phyloP scores from a whole-genome alignment of 192 early-diverging fungal species.

The Chytriomyces confervae region DNA sequence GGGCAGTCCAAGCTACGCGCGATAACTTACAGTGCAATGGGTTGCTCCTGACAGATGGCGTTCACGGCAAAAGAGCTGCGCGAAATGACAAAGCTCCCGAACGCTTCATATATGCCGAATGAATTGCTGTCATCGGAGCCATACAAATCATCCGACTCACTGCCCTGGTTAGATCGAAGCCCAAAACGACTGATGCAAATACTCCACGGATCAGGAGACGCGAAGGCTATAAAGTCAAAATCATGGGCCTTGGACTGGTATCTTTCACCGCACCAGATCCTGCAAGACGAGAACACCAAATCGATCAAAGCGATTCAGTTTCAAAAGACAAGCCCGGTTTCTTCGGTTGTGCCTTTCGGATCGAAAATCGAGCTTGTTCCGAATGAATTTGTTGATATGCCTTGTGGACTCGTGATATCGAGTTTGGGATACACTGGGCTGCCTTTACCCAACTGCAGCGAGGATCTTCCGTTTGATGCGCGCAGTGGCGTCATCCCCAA shows the following conservation, averaged over 20 bases:
- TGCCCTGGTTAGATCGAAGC: slow-evolving; percentile 55
- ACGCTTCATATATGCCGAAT: slow-evolving; percentile 37
- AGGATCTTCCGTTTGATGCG: slow-evolving; percentile 77
- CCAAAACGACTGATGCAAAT: slow-evolving; percentile 86
- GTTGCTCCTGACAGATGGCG: slow-evolving; percentile 55
- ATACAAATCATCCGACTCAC: slow-evolving; percentile 12
- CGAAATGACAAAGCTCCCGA: slow-evolving; percentile 83
- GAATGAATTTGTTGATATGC: slow-evolving; percentile 58
- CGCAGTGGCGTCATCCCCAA: slow-evolving; percentile 77
- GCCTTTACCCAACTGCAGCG: slow-evolving; percentile 53
- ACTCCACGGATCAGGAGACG: slow-evolving; percentile 63
- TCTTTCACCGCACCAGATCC: slow-evolving; percentile 36
- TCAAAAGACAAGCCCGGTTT: not conserved
- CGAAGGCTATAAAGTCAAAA: slow-evolving; percentile 11
- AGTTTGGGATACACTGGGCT: slow-evolving; percentile 89
- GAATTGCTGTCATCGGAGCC: slow-evolving; percentile 15
- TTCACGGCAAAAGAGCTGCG: slow-evolving; percentile 97
- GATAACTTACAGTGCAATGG: not conserved
- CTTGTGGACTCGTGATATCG: slow-evolving; percentile 72
- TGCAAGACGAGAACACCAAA: slow-evolving; percentile 59
- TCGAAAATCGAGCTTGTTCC: slow-evolving; percentile 26
- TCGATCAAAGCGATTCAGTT: slow-evolving; percentile 14
- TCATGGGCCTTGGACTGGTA: slow-evolving; percentile 18
- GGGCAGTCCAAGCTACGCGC: slow-evolving; percentile 19
- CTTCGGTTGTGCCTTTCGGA: not conserved